Evolutionary conservation across 2,329 filamentous ascomycete genomes (phyloP), one percentile per base, ranked within the genome.

Genomic region (Fusarium denticulatum): DNA sequence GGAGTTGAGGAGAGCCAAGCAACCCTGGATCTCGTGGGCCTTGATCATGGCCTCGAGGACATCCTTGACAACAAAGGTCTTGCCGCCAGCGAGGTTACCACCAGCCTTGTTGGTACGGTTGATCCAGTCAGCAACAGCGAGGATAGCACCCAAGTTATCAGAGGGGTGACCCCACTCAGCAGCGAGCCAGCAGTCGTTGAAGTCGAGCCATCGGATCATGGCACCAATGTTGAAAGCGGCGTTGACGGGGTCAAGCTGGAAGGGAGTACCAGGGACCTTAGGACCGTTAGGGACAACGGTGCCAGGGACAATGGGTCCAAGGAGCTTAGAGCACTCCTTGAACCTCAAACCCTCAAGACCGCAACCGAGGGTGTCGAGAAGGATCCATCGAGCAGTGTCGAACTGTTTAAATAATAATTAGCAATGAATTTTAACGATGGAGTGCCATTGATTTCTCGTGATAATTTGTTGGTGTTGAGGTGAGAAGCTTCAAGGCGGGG

Each of bases 181-280:
- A 49, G 96, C 96, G 74, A 98, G 89, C 96, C 96, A 99, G 90
- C 96, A 98, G 89, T 99, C 96, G 84, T 99, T 99, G 90, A 98
- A 99, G 87, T 99, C 96, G 80, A 99, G 90, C 96, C 96, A 99
- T 81, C 96, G 90, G 86, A 99, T 97, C 92, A 97, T 97, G 80
- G 96, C 93, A 79, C 96, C 96, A 79, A 99, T 98, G 89, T 98
- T 98, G 90, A 99, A 98, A 74, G 96, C 96, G 72, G 93, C 96
- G 79, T 96, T 96, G 82, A 98, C 91, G 43, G 96, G 96, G 83
- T 98, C 96, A 77, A 99, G 91, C 85, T 97, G 92, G 86, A 96
- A 98, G 76, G 93, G 91, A 37, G 96, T 98, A 75, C 96, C 96
- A 45, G 94, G 94, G 49, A 99, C 94, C 81, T 92, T 94, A 79